Evolutionary conservation across 1,284 basidiomycete genomes (phyloP), one percentile per base, ranked within the genome.

Genomic region (Cutaneotrichosporon dermatis): DNA sequence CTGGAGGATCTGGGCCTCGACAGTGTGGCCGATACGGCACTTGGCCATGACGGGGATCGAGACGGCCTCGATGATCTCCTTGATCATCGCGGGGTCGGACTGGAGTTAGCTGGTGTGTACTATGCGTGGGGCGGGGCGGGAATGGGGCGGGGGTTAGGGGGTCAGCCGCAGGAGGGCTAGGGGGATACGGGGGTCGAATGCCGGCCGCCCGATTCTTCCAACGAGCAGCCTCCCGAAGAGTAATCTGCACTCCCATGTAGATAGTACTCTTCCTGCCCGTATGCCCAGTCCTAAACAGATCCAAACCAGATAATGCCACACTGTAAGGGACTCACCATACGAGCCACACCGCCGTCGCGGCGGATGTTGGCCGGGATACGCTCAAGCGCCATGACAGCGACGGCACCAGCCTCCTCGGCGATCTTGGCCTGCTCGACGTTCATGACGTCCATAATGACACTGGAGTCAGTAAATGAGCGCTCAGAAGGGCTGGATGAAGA

Each of bases 21-120:
- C 94, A 69, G 95, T 89, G 80, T 99, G 95, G 1, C 95, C 96
- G 77, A 99, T 98, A 68, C 96, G 87, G 61, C 76, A 75, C 63
- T 79, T 79, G 56, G 79, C 79, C 78, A 80, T 80, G 66, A 83
- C 82, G 52, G 82, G 92, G 71, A 96, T 92, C 33, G 90, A 93
- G 50, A 95, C 91, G 36, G 90, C 85, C 59, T 87, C 88, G 67
- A 92, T 88, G 77, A 97, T 97, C 74, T 90, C 85, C 79, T 97
- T 97, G 83, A 99, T 98, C 89, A 98, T 92, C 60, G 86, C 82
- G 9, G 94, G 94, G 80, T 97, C 94, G 74, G 90, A 92, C 91
- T 92, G 71, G 12, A 58, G 60, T 57, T 7, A 60, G 69, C 37
- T 53, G 16, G 2, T 25, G 25, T 25, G 25, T 25, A 2, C 25